Conservation (phyloP, 1,284 basidiomycete genomes). For the Tranzscheliella williamsii region DNA sequence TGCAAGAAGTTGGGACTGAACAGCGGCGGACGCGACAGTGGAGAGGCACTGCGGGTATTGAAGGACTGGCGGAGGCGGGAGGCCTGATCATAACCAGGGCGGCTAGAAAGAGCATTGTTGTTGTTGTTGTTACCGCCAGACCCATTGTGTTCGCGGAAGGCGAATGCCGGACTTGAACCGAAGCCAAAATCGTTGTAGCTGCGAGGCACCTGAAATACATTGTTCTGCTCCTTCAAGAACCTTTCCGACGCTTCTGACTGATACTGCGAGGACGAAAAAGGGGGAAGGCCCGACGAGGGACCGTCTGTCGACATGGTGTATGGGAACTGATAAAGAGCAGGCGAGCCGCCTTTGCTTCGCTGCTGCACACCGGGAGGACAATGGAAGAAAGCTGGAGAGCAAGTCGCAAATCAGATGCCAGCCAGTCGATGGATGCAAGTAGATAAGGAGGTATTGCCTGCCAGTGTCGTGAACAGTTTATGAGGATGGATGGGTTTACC, state of each 20-base stretch:
- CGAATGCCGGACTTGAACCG: too few species aligned
- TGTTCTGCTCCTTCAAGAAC: too few species aligned
- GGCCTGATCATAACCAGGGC: constrained; percentile 15
- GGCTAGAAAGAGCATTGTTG: constrained; percentile 2
- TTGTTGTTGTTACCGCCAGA: neutral
- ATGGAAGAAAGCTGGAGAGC: neutral
- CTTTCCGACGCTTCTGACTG: neutral
- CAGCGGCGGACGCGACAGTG: constrained; percentile 25
- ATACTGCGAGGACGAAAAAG: neutral
- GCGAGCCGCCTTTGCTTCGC: too few species aligned
- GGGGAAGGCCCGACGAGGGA: neutral
- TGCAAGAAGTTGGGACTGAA: constrained; percentile 30
- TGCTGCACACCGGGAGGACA: too few species aligned
- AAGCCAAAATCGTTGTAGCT: too few species aligned
- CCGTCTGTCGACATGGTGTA: neutral
- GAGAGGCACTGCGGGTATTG: constrained; percentile 33
- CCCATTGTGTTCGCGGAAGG: too few species aligned
- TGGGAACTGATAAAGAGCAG: too few species aligned
- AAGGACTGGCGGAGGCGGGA: constrained; percentile 28
- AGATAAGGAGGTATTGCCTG: neutral
- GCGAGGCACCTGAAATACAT: too few species aligned
- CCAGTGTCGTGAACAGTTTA: neutral
- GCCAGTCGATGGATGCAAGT: neutral
- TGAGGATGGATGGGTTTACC: neutral
- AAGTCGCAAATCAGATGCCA: neutral